phyloP scores from a whole-genome alignment of 2,329 filamentous ascomycete genomes.

The Chrysosporium keratinophilum region DNA sequence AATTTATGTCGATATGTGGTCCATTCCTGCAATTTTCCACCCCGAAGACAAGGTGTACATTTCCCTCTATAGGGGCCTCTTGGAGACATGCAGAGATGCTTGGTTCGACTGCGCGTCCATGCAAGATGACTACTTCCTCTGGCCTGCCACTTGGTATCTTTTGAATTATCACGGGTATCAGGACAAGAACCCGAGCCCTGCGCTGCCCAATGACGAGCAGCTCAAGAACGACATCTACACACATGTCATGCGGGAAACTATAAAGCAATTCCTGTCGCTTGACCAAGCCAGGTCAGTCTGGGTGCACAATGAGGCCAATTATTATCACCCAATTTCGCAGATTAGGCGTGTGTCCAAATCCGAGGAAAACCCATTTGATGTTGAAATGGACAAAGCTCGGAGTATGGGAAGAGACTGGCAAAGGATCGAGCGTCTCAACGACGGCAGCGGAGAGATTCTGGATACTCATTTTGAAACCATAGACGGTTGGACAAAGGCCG shows the following conservation, averaged over 20 bases:
- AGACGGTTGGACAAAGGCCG: neutral
- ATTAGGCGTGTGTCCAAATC: no score
- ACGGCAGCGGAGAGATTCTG: neutral
- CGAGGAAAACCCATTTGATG: neutral
- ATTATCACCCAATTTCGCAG: neutral
- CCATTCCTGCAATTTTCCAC: neutral
- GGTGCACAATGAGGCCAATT: neutral
- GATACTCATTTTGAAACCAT: conserved; percentile 4
- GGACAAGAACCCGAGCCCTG: neutral
- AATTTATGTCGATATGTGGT: neutral
- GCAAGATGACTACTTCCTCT: neutral
- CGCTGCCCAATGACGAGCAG: neutral
- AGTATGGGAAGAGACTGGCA: neutral
- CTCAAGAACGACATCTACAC: neutral
- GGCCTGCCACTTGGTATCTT: neutral
- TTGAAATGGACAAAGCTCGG: neutral
- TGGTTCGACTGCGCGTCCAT: neutral
- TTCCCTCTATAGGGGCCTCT: neutral
- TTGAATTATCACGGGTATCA: neutral
- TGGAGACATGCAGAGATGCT: neutral
- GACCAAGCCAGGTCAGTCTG: no score
- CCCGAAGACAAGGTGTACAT: neutral
- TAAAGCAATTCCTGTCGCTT: neutral
- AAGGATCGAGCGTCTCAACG: neutral
- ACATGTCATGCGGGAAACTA: neutral